Evolutionary conservation across 352 stramenopile species (phyloP).

Genomic region (Phytopythium cucurbitacearum): DNA sequence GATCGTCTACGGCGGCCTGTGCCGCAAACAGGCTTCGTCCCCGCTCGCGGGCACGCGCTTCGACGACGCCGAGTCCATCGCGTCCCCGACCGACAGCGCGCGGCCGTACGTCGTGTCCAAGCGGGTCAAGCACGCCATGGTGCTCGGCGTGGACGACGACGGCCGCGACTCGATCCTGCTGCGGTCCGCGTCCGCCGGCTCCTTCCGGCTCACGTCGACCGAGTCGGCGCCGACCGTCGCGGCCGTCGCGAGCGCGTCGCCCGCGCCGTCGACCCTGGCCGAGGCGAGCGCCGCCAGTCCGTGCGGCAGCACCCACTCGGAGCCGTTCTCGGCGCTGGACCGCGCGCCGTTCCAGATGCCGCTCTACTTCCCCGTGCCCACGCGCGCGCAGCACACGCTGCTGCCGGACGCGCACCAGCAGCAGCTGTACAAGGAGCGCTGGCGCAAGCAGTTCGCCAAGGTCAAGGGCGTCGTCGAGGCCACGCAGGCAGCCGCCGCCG

Average conservation of each 20-base stretch:
- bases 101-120: conserved; percentile 24
- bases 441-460: conserved; percentile 9
- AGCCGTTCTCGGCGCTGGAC: not conserved
- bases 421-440: conserved; percentile 7
- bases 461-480: conserved; percentile 12
- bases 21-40: conserved; percentile 14
- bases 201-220: conserved; percentile 4
- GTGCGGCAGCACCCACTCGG: not conserved
- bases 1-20: conserved; percentile 69
- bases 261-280: not conserved
- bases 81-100: conserved; percentile 36
- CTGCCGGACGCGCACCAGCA: conserved; percentile 3
- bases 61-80: conserved; percentile 34
- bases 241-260: not conserved
- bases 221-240: not conserved
- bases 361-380: conserved; percentile 3
- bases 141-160: not conserved
- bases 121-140: conserved; percentile 4
- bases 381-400: not conserved
- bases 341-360: not conserved
- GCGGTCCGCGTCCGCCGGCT: conserved; percentile 3
- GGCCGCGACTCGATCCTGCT: conserved; percentile 5
- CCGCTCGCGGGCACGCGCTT: conserved; percentile 13
- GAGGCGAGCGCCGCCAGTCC: not conserved
- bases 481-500: conserved; percentile 2